Percentiles rank a stretch among this genome's conserved stretches.
Evolutionary conservation across 2,329 filamentous ascomycete species (phyloP).

Genomic region (Rachicladosporium sp.): DNA sequence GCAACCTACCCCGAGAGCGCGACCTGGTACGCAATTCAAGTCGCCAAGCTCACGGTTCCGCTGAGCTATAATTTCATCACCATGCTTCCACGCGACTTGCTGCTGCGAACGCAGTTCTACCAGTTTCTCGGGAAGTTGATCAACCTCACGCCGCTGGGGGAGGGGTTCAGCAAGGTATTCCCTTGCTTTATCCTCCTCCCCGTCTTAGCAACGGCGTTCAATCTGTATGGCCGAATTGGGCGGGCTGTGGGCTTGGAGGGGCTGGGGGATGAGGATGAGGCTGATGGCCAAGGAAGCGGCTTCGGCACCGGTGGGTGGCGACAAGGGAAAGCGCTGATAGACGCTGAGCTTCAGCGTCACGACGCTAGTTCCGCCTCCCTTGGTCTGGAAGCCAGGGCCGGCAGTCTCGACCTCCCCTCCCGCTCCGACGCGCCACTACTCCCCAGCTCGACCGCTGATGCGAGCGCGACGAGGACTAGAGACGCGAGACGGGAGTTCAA

Average conservation of each 20-base stretch:
- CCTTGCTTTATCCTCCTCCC: slow-evolving; percentile 79
- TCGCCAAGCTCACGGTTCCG: slow-evolving; percentile 84
- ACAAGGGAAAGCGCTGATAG: slow-evolving; percentile 81
- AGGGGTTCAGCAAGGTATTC: slow-evolving; percentile 78
- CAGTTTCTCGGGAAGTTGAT: slow-evolving; percentile 73
- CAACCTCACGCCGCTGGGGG: slow-evolving; percentile 68
- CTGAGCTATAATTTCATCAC: slow-evolving; percentile 95
- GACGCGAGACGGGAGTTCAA: slow-evolving; percentile 21
- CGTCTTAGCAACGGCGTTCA: slow-evolving; percentile 74
- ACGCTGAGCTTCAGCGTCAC: slow-evolving; percentile 52
- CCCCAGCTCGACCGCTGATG: slow-evolving; percentile 2
- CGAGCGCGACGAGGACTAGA: slow-evolving; percentile 2
- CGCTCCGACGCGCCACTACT: slow-evolving; percentile 4
- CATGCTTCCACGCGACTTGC: slow-evolving; percentile 60
- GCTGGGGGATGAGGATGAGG: slow-evolving; percentile 61
- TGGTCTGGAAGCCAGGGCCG: slow-evolving; percentile 19
- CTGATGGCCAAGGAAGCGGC: slow-evolving; percentile 44
- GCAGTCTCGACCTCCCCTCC: slow-evolving; percentile 15
- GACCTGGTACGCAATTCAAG: slow-evolving; percentile 89
- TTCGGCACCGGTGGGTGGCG: slow-evolving; percentile 79
- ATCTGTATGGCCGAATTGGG: slow-evolving; percentile 72
- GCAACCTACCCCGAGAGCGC: slow-evolving; percentile 89
- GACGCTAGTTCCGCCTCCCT: slow-evolving; percentile 25
- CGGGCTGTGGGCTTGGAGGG: slow-evolving; percentile 68
- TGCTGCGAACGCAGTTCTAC: slow-evolving; percentile 72